A percentile compares a stretch with the other conserved stretches of the same genome.
These are phyloP conservation scores for Penicillium pulvis DNA, from an alignment of 495 filamentous ascomycete genomes.

Conservation along the genomic window DNA sequence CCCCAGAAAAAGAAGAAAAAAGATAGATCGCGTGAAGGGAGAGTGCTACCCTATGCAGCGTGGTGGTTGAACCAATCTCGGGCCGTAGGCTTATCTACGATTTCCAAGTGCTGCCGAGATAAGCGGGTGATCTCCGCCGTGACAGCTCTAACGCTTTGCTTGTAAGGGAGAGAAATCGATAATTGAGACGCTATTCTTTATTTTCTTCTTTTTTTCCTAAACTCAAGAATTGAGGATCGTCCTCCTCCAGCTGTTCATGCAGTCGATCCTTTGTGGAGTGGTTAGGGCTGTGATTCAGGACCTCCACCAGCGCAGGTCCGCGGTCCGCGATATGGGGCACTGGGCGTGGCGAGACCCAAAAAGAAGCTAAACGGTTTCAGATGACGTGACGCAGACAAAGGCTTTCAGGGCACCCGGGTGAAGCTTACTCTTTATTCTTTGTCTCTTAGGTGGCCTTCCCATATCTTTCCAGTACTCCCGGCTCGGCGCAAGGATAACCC, in stretches of 20 bases:
- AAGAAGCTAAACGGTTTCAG: not conserved
- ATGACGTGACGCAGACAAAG: not conserved
- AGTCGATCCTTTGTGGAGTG: not conserved
- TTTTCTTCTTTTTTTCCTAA: not conserved
- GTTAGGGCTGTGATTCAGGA: not conserved
- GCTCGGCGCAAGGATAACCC: not conserved
- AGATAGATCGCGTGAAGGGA: constrained; percentile 11
- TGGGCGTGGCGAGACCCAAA: not conserved
- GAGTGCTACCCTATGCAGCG: not conserved
- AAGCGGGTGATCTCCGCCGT: constrained; percentile 13
- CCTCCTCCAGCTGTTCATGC: not conserved
- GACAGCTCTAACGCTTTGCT: constrained; percentile 1
- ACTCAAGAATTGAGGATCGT: too few relatives aligned
- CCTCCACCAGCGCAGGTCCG: not conserved
- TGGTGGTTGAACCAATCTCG: constrained; percentile 20
- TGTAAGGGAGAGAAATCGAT: constrained; percentile 13
- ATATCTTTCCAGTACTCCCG: not conserved
- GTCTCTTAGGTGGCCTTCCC: not conserved
- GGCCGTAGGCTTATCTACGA: constrained; percentile 20
- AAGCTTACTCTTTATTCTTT: not conserved
- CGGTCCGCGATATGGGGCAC: not conserved
- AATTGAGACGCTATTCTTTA: constrained; percentile 11
- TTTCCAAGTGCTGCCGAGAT: constrained; percentile 13
- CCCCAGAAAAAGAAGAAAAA: constrained; percentile 9
- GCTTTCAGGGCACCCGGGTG: not conserved